Evolutionary conservation across 352 stramenopile genomes (phyloP), one percentile per base, ranked within the genome.

Genomic region (Globisporangium polare): DNA sequence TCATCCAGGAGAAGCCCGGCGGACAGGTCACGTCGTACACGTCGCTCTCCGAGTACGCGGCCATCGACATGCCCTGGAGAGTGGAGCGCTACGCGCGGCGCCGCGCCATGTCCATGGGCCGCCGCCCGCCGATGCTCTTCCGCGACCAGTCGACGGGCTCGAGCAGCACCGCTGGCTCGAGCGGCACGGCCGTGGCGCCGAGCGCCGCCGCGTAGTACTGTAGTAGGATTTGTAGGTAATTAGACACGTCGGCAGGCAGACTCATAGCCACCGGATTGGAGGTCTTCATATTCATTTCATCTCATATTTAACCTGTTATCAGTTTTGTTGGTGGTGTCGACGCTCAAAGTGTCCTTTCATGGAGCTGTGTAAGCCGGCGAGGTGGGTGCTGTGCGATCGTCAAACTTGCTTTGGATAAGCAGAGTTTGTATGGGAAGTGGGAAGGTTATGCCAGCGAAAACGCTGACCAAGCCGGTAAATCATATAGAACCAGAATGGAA

Each of bases 1-100:
- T 92, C 51, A 89, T 92, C 55, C 80, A 92, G 60, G 80, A 92
- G 62, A 88, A 88, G 27, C 83, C 83, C 0, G 82, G 76, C 41
- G 70, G 69, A 1, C 77, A 79, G 49, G 61, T 67, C n/a, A 73
- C 73, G 49, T 74, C 71, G 49, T 92, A 92, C 69, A 87, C 84
- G 56, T 86, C 70, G 42, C 69, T 92, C 46, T 80, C 79, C 22
- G 81, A 92, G 53, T 92, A 92, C 64, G 80, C 80, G 12, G 71
- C 80, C 9, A 77, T 89, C 41, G 78, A 89, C 24, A 86, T 92
- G 64, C 78, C 80, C 12, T 76, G 82, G 59, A 86, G 68, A 37
- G 72, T 90, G 24, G 83, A 92, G 67, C 74, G 83, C 8, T 61
- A 77, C 35, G 81, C 83, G 12, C 70, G 83, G 24, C 78, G 80